phyloP scores from a whole-genome alignment of 305 asterid species.

The Fraxinus sp. region DNA sequence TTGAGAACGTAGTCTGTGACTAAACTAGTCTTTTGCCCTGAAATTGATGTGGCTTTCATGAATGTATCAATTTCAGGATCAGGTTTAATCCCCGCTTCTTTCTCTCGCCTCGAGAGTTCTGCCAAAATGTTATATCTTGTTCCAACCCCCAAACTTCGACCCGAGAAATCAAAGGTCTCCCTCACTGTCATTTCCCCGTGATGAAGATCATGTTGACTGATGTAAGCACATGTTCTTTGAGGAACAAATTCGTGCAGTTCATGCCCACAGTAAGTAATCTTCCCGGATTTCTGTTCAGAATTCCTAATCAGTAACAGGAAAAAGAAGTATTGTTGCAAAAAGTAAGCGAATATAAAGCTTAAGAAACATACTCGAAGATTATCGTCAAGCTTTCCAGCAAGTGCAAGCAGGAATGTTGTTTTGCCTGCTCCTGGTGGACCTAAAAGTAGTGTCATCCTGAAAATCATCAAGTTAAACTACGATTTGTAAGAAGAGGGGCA shows the following conservation, averaged over 20 bases:
- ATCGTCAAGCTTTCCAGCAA: conserved; percentile 36
- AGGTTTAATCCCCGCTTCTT: conserved; percentile 44
- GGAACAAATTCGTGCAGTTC: conserved; percentile 49
- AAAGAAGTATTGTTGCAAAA: background rate
- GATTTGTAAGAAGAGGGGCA: background rate
- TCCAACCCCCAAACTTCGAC: conserved; percentile 55
- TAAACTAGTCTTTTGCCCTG: conserved; percentile 47
- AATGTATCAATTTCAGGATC: conserved; percentile 50
- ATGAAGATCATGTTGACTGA: conserved; percentile 56
- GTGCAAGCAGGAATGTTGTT: conserved; percentile 40
- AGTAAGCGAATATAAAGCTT: background rate
- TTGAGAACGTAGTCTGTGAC: conserved; percentile 52
- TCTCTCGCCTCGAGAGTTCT: conserved; percentile 50
- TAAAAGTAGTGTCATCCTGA: conserved; percentile 40
- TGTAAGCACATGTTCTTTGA: conserved; percentile 54
- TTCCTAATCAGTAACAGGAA: background rate
- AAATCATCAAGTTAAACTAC: conserved; percentile 8
- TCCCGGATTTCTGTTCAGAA: conserved; percentile 37
- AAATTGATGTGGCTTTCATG: conserved; percentile 47
- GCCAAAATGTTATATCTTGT: conserved; percentile 38
- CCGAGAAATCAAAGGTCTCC: conserved; percentile 56
- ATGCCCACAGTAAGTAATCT: conserved; percentile 54
- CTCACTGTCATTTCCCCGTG: conserved; percentile 64
- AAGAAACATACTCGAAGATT: conserved; percentile 24
- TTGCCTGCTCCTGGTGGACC: conserved; percentile 49